A percentile compares a stretch with the other conserved stretches of the same genome.
These are phyloP conservation scores for Dictyostelium brefeldianum DNA, from an alignment of 78 protist genomes.

Conservation along the genomic window DNA sequence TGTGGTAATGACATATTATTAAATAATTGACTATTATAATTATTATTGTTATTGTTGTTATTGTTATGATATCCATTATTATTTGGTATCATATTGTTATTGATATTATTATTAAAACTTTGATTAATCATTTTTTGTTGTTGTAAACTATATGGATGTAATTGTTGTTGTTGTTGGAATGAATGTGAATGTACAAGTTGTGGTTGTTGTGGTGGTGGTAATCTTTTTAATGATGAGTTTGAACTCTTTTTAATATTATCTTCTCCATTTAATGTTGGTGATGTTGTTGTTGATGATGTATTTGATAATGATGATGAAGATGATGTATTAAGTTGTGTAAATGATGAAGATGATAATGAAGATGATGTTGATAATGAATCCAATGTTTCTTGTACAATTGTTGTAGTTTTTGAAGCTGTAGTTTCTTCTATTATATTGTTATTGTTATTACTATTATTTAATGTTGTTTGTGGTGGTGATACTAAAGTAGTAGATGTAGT, in stretches of 20 bases:
- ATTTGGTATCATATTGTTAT: constrained; percentile 5
- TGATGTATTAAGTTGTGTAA: neutral
- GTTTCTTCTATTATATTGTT: neutral
- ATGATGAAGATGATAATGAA: neutral
- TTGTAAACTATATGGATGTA: neutral
- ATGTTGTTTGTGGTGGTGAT: neutral
- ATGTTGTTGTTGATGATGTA: constrained; percentile 1
- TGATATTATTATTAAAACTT: neutral
- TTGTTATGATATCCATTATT: neutral
- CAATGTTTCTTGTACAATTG: neutral
- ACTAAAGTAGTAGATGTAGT: neutral
- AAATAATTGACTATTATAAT: neutral
- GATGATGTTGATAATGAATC: neutral
- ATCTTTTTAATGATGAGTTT: neutral
- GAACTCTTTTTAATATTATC: neutral
- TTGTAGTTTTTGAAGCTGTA: neutral
- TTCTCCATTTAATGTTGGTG: neutral
- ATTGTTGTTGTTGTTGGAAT: constrained; percentile 12
- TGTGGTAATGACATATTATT: constrained; percentile 34
- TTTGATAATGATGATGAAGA: neutral
- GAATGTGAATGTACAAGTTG: constrained; percentile 29
- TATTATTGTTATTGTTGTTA: neutral
- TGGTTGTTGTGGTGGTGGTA: constrained; percentile 7
- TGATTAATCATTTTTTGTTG: constrained; percentile 1
- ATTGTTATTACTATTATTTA: too few relatives aligned